These are phyloP conservation scores for Discostella stelligera DNA, from an alignment of 352 stramenopile genomes.

Conservation along the genomic window DNA sequence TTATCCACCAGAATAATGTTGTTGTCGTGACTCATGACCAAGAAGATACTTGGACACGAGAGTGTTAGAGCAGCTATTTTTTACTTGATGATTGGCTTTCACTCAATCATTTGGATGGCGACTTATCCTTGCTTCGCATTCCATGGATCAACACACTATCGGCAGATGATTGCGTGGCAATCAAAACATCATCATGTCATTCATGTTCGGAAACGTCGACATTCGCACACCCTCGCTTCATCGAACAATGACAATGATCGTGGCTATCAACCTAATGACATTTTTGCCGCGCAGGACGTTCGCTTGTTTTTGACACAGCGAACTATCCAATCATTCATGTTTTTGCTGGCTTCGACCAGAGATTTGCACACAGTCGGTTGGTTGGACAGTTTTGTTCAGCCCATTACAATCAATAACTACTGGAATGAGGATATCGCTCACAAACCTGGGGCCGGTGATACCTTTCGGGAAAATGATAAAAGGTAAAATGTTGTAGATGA, in stretches of 20 bases:
- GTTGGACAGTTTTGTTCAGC: conserved; percentile 71
- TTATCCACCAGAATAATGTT: too few species aligned
- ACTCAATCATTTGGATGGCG: conserved; percentile 4
- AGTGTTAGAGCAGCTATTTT: background rate
- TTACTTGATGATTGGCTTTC: conserved; percentile 4
- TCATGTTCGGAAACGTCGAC: background rate
- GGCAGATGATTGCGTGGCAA: background rate
- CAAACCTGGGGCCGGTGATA: conserved; percentile 30
- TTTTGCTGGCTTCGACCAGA: conserved; percentile 54
- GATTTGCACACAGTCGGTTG: conserved; percentile 69
- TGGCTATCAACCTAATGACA: background rate
- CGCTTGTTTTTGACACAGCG: conserved; percentile 67
- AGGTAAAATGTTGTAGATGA: conserved; percentile 14
- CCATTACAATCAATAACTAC: conserved; percentile 50
- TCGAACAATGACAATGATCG: conserved; percentile 5
- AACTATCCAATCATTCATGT: conserved; percentile 72
- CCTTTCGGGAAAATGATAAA: conserved; percentile 46
- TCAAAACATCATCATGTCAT: background rate
- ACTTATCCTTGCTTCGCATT: conserved; percentile 9
- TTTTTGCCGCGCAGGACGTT: conserved; percentile 39
- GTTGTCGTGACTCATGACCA: background rate
- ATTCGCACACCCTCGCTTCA: background rate
- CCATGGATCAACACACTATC: background rate
- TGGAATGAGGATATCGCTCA: conserved; percentile 25
- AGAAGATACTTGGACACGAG: background rate